Conservation (phyloP, 306 rosid genomes). For the Biancaea sappan region DNA sequence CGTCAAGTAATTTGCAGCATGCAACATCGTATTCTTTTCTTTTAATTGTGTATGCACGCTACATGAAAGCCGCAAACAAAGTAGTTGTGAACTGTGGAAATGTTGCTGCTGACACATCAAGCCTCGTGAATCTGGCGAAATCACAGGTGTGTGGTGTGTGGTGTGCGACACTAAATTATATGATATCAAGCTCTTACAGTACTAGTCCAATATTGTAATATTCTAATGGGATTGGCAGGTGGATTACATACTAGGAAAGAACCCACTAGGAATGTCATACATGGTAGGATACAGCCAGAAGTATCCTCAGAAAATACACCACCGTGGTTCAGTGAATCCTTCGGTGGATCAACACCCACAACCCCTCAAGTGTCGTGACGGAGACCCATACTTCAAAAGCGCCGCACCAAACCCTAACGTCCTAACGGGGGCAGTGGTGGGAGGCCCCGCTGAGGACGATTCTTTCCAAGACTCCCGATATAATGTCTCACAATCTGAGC, state of each 20-base stretch:
- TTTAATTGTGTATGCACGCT: slow-evolving; percentile 44
- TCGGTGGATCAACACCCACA: slow-evolving; percentile 26
- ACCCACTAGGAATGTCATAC: slow-evolving; percentile 64
- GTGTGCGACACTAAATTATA: too few relatives aligned
- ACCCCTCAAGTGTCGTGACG: slow-evolving; percentile 35
- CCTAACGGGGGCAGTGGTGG: slow-evolving; percentile 52
- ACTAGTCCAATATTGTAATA: too few relatives aligned
- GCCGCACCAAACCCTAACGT: slow-evolving; percentile 33
- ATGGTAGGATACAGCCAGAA: slow-evolving; percentile 59
- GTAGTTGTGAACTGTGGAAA: slow-evolving; percentile 26
- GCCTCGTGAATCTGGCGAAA: slow-evolving; percentile 38
- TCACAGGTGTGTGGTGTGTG: slow-evolving; percentile 39
- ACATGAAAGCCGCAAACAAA: slow-evolving; percentile 20
- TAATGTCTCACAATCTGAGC: slow-evolving; percentile 50
- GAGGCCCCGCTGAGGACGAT: slow-evolving; percentile 57
- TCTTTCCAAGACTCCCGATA: slow-evolving; percentile 44
- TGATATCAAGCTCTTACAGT: too few relatives aligned
- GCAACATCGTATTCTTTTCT: slow-evolving; percentile 45
- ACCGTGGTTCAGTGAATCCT: slow-evolving; percentile 51
- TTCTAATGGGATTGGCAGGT: slow-evolving; percentile 13
- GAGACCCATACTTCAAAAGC: slow-evolving; percentile 30
- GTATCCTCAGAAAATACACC: slow-evolving; percentile 51
- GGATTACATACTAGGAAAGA: slow-evolving; percentile 50
- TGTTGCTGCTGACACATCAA: slow-evolving; percentile 7
- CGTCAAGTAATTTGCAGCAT: slow-evolving; percentile 49